Conservation (phyloP, 2,329 filamentous ascomycete genomes). For the Ceratocystis diversiconidia region DNA sequence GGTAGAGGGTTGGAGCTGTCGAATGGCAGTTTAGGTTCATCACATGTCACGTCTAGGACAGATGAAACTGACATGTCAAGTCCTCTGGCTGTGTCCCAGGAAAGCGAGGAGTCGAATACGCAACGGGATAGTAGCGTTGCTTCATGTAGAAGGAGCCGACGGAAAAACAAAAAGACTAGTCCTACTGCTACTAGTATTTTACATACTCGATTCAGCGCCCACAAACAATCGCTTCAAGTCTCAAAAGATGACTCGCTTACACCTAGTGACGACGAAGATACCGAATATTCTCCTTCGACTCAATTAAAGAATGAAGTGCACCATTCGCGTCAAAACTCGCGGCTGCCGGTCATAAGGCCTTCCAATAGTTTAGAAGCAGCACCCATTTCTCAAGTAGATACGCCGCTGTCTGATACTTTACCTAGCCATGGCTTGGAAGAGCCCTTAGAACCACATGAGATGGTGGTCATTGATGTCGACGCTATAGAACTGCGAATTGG, state of each 20-base stretch:
- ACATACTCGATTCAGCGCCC: neutral
- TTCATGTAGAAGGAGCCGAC: neutral
- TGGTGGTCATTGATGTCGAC: neutral
- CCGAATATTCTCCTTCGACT: neutral
- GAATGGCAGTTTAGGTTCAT: neutral
- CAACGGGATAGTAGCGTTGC: neutral
- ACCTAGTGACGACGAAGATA: neutral
- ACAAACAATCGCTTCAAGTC: neutral
- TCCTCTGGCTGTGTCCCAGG: neutral
- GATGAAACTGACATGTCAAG: too few species aligned
- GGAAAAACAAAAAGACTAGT: neutral
- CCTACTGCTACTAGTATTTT: neutral
- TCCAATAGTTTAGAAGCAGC: neutral
- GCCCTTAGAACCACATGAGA: neutral
- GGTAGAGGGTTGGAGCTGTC: too few species aligned
- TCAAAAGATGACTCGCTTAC: neutral
- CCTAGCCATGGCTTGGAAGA: neutral
- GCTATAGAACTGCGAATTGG: neutral
- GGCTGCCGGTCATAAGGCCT: too few species aligned
- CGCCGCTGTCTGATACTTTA: neutral
- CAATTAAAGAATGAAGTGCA: neutral
- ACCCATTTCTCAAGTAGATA: neutral
- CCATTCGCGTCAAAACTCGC: neutral
- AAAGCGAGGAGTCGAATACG: neutral
- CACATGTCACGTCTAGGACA: neutral